Evolutionary conservation across 75 land plant species (phyloP).

Genomic region (Sequoia sempervirens): DNA sequence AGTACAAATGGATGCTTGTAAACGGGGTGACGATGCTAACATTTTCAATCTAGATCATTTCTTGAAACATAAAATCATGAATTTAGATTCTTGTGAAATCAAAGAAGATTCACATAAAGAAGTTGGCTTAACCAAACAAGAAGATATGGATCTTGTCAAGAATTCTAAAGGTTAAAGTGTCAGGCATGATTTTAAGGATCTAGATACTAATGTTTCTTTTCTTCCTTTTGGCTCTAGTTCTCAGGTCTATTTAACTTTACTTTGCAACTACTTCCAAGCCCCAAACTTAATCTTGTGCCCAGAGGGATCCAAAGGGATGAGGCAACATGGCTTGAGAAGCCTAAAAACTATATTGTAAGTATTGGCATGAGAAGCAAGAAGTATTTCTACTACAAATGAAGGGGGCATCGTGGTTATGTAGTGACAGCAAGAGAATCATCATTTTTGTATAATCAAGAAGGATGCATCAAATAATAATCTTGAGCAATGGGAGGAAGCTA

Average conservation of each 20-base stretch:
- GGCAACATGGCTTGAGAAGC: too few relatives aligned
- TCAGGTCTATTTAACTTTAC: slow-evolving; percentile 44
- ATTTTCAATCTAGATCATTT: slow-evolving; percentile 61
- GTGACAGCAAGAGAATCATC: slow-evolving; percentile 81
- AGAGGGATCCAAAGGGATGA: too few relatives aligned
- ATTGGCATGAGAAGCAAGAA: too few relatives aligned
- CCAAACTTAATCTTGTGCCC: slow-evolving; percentile 27
- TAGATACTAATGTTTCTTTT: slow-evolving; percentile 35
- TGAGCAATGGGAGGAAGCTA: too few relatives aligned
- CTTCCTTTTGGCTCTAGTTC: slow-evolving; percentile 66
- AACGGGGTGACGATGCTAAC: slow-evolving; percentile 57
- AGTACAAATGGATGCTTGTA: slow-evolving; percentile 43
- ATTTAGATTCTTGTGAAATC: not conserved
- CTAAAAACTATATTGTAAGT: too few relatives aligned
- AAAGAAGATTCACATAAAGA: slow-evolving; percentile 3
- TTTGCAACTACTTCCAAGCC: slow-evolving; percentile 35
- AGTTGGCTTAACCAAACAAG: not conserved
- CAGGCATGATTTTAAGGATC: slow-evolving; percentile 20
- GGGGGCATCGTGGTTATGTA: slow-evolving; percentile 51
- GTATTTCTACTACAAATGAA: too few relatives aligned
- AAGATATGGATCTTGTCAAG: not conserved
- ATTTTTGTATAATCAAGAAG: slow-evolving; percentile 98
- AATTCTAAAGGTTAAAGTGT: slow-evolving; percentile 5
- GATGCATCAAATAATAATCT: too few relatives aligned
- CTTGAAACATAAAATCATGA: slow-evolving; percentile 3